Evolutionary conservation across 2,329 filamentous ascomycete genomes (phyloP).

Genomic region (Elsinoe necatrix): DNA sequence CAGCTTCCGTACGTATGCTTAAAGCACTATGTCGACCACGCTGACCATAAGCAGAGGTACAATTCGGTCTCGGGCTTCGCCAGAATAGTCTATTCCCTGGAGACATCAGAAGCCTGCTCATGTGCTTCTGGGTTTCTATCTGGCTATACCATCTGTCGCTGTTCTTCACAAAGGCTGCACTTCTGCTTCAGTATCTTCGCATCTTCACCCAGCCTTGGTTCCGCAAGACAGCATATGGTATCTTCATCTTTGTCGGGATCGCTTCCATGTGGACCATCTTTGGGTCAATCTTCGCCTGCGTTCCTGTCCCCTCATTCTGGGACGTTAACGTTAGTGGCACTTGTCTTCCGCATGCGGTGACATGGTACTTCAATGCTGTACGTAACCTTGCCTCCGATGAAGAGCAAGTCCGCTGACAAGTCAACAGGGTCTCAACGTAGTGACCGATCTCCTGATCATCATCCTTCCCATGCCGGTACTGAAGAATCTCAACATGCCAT

Average conservation of each 20-base stretch:
- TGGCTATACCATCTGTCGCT: constrained; percentile 27
- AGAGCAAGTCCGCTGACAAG: not conserved
- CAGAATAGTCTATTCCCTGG: not conserved
- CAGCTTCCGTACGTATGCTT: constrained; percentile 7
- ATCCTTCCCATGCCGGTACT: constrained; percentile 17
- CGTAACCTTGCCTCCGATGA: not conserved
- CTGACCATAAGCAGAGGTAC: constrained; percentile 3
- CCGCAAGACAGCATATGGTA: constrained; percentile 23
- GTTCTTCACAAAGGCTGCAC: constrained; percentile 29
- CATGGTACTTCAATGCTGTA: constrained; percentile 17
- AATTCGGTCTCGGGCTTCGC: constrained; percentile 8
- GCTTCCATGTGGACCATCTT: constrained; percentile 16
- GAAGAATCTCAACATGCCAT: constrained; percentile 16
- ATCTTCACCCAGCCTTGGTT: constrained; percentile 29
- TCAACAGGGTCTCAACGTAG: constrained; percentile 15
- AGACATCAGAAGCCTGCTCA: not conserved
- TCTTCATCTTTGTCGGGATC: constrained; percentile 24
- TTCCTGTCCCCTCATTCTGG: constrained; percentile 16
- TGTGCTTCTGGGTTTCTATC: constrained; percentile 8
- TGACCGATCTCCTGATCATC: constrained; percentile 18
- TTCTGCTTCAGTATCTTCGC: constrained; percentile 29
- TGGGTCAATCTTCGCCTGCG: constrained; percentile 17
- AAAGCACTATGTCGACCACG: not conserved
- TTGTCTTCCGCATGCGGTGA: constrained; percentile 15
- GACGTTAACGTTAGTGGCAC: not conserved